Percentiles rank a stretch among this genome's conserved stretches.
These are phyloP conservation scores for Chondrostereum purpureum DNA, from an alignment of 1,284 basidiomycete genomes.

Conservation along the genomic window DNA sequence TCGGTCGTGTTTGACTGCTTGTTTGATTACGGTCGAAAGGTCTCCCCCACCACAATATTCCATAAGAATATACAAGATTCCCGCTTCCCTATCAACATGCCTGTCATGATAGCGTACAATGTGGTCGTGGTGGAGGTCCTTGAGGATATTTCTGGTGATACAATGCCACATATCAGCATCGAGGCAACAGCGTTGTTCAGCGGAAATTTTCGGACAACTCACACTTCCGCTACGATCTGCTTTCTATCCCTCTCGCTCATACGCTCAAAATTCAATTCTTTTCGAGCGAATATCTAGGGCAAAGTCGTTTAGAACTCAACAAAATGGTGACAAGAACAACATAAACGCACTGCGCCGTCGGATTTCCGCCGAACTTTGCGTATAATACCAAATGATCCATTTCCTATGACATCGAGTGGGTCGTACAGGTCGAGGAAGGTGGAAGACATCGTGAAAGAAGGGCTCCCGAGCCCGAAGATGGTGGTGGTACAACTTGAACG, in stretches of 20 bases:
- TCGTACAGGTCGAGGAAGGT: slow-evolving; percentile 74
- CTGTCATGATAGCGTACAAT: slow-evolving; percentile 93
- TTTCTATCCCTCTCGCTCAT: slow-evolving; percentile 91
- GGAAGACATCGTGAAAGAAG: slow-evolving; percentile 19
- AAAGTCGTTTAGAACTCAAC: slow-evolving; percentile 2
- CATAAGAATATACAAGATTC: slow-evolving; percentile 93
- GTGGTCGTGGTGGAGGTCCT: slow-evolving; percentile 89
- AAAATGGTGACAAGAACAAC: slow-evolving; percentile 4
- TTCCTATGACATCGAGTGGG: slow-evolving; percentile 86
- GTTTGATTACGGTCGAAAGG: slow-evolving; percentile 80
- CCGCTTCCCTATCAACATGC: slow-evolving; percentile 85
- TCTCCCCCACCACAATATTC: slow-evolving; percentile 96
- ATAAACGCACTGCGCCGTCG: slow-evolving; percentile 73
- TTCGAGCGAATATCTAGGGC: slow-evolving; percentile 77
- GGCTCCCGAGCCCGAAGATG: background rate
- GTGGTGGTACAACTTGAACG: background rate
- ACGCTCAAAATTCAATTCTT: slow-evolving; percentile 92
- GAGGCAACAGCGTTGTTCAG: slow-evolving; percentile 4
- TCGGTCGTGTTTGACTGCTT: slow-evolving; percentile 59
- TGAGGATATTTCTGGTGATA: slow-evolving; percentile 82
- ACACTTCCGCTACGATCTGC: slow-evolving; percentile 99
- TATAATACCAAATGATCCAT: slow-evolving; percentile 96
- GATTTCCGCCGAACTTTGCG: slow-evolving; percentile 83
- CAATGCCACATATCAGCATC: background rate
- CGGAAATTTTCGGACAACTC: slow-evolving; percentile 26